Evolutionary conservation across 2,329 filamentous ascomycete species (phyloP), one percentile per base, ranked within the genome.

Genomic region (Penicillium sp.): DNA sequence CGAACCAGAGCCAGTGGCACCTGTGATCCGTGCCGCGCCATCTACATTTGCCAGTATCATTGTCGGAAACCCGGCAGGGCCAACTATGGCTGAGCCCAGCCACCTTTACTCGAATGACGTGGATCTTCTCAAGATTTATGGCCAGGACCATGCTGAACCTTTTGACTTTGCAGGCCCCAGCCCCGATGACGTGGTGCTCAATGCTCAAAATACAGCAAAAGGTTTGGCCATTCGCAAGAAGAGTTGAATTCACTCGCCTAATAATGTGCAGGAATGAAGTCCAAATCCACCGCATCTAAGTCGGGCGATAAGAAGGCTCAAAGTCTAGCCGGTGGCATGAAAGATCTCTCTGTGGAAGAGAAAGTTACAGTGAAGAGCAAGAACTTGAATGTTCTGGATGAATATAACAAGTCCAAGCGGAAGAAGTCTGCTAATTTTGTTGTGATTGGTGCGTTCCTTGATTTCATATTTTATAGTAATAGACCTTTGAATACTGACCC

Each of bases 351-450:
- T 11, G 72, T 84, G 7, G 77, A 80, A 48, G 81, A 83, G 39
- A 68, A 76, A 46, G 74, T 79, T 5, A 83, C 79, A 48, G 73
- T 84, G 65, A 86, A 82, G 67, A 84, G 81, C 70, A 96, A 95
- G 71, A 92, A 94, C 51, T 75, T 97, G 18, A 85, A 97, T 71
- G 92, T 97, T 3, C 68, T 93, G 29, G 84, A 86, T 43, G 92
- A 96, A 69, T 93, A 89, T 67, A 83, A 88, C 65, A 91, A 87
- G 60, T 83, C 85, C 48, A 83, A 86, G 49, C 82, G 82, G 62
- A 97, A 97, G 75, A 89, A 88, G 63, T 88, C 86, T 50, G 88
- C 90, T 37, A 96, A 91, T 70, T 96, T 97, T 74, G 92, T 96
- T 7, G 92, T 97, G 29, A 92, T 96, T 64, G 92, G 90, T 92